Evolutionary conservation across 768 basidiomycete genomes (phyloP), one percentile per base, ranked within the genome.

Genomic region (Favolaschia claudopus): DNA sequence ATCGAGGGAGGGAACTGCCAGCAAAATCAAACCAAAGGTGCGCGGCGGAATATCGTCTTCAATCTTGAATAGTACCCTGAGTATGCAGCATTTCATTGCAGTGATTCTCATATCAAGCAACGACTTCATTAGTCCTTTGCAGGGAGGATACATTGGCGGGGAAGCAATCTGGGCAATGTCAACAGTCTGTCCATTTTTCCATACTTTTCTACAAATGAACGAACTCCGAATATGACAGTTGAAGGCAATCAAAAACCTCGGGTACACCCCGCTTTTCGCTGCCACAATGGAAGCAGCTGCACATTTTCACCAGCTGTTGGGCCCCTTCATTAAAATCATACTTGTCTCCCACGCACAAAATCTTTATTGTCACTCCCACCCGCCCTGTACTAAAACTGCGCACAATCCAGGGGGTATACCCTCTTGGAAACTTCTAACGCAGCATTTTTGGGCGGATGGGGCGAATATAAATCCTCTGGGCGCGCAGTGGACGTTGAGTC

Each of bases 381-480:
- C 57, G 3, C 25, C 68, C 20, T 77, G 76, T 48, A 65, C 74
- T 33, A 70, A 72, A 46, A 62, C 61, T 14, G 51, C 61, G 3
- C 29, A 47, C 7, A 73, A 77, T 51, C 74, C 76, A 2, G 53
- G 43, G 3, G 76, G 76, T 6, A 73, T 78, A 22, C 76, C 76
- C 1, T 68, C 70, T 13, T 78, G 76, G 76, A 78, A 76, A 55
- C 67, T 77, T 7, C 74, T 77, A 61, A 68, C 68, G 42, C 64
- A 32, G 12, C 3, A 5, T 8, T 60, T 60, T 40, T 60, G 58
- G 58, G 45, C 27, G 15, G 25, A 32, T 5, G 37, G 57, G 19
- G 40, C 13, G 2, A 45, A 54, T 42, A n/a, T n/a, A n/a, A n/a
- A n/a, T n/a, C 66, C 71, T 1, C 62, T 67, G 3, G 72, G 67